Percentiles rank a stretch among this genome's conserved stretches.
Evolutionary conservation across 2,329 filamentous ascomycete species (phyloP).

Genomic region (Sporothrix curviconia): DNA sequence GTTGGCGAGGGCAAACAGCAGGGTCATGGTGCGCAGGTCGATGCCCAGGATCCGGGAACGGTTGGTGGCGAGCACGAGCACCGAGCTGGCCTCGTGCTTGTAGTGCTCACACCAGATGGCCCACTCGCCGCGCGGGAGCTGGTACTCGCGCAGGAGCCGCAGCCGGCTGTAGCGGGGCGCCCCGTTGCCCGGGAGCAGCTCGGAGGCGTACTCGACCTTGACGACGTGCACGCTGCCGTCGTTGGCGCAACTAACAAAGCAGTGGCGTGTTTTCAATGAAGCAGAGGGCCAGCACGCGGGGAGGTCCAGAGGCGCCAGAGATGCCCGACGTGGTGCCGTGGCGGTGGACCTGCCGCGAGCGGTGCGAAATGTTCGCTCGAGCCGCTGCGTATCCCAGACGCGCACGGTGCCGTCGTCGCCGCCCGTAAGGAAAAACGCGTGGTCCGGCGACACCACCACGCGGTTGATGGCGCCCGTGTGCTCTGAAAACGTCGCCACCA

Average conservation of each 20-base stretch:
- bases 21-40: constrained; percentile 78
- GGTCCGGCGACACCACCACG: constrained; percentile 77
- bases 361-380: constrained; percentile 89
- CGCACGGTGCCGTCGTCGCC: constrained; percentile 88
- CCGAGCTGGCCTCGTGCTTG: constrained; percentile 72
- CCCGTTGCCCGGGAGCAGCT: background rate
- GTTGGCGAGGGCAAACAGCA: constrained; percentile 75
- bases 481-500: constrained; percentile 85
- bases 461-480: constrained; percentile 78
- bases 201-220: constrained; percentile 55
- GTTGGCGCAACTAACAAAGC: constrained; percentile 82
- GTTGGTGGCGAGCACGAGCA: constrained; percentile 80
- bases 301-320: too few relatives aligned
- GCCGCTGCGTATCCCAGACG: constrained; percentile 83
- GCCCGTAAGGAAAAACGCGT: constrained; percentile 88
- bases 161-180: constrained; percentile 67
- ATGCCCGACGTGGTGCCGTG: too few relatives aligned
- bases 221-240: constrained; percentile 89
- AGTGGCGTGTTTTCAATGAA: constrained; percentile 93
- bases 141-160: constrained; percentile 69
- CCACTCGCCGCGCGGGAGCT: constrained; percentile 65
- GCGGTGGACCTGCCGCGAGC: constrained; percentile 77
- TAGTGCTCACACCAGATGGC: constrained; percentile 92
- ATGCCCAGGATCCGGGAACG: constrained; percentile 75
- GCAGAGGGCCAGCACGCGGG: constrained; percentile 72